Conservation (phyloP, 345 rosid genomes). For the Excoecaria agallocha region DNA sequence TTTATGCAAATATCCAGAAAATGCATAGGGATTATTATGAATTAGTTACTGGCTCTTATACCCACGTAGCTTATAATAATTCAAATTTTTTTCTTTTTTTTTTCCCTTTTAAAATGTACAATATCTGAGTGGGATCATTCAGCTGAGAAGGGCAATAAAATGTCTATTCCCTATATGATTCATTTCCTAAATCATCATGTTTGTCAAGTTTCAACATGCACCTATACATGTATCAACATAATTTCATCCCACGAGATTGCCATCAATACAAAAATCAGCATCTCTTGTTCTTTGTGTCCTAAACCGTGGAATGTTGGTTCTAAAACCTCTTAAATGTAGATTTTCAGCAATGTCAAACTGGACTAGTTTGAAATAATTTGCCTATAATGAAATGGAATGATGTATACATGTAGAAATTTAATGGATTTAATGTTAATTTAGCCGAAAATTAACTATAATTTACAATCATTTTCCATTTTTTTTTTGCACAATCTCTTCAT, state of each 20-base stretch:
- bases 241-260: too few relatives aligned
- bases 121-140: neutral
- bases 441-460: too few relatives aligned
- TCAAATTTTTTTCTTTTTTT: neutral
- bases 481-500: too few relatives aligned
- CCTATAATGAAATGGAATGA: too few relatives aligned
- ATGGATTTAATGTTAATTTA: too few relatives aligned
- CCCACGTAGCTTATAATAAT: conserved; percentile 23
- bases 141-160: neutral
- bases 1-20: conserved; percentile 80
- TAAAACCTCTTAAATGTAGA: too few relatives aligned
- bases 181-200: neutral
- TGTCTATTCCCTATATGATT: neutral
- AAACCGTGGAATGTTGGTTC: too few relatives aligned
- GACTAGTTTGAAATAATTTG: too few relatives aligned
- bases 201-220: neutral
- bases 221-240: neutral
- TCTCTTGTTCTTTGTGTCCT: neutral
- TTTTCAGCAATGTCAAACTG: too few relatives aligned
- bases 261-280: neutral
- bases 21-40: conserved; percentile 78
- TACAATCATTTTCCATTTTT: too few relatives aligned
- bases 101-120: conserved; percentile 1
- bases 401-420: too few relatives aligned
- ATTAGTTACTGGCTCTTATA: conserved; percentile 43